Evolutionary conservation across 2,329 filamentous ascomycete species (phyloP).

Genomic region (Nemania sp.): DNA sequence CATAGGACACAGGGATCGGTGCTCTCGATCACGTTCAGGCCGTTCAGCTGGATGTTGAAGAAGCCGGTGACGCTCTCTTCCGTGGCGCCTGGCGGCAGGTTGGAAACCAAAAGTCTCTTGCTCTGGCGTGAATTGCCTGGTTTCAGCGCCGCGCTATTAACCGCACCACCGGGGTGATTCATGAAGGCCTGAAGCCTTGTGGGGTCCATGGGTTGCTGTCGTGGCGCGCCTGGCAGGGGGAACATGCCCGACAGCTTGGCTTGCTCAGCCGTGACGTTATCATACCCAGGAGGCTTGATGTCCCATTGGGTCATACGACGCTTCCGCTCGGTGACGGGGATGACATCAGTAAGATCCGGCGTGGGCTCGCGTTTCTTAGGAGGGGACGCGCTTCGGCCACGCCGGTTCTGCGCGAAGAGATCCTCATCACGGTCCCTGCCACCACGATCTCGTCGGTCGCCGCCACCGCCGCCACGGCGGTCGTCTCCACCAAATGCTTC

Average conservation of each 20-base stretch:
- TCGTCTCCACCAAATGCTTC: conserved; percentile 68
- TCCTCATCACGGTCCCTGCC: conserved; percentile 56
- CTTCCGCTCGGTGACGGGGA: conserved; percentile 83
- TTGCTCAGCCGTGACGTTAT: conserved; percentile 97
- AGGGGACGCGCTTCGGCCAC: conserved; percentile 76
- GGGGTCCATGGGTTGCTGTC: conserved; percentile 94
- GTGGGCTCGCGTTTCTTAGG: conserved; percentile 94
- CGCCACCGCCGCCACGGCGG: conserved; percentile 49
- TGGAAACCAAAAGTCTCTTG: conserved; percentile 88
- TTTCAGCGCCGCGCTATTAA: conserved; percentile 79
- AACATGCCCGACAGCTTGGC: conserved; percentile 99
- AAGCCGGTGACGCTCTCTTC: conserved; percentile 80
- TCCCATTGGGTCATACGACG: conserved; percentile 98
- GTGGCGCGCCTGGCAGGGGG: conserved; percentile 90
- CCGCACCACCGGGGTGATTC: conserved; percentile 77
- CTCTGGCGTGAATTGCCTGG: conserved; percentile 92
- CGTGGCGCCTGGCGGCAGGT: conserved; percentile 72
- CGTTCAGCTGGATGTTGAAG: conserved; percentile 96
- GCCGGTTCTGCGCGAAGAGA: conserved; percentile 55
- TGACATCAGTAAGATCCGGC: conserved; percentile 85
- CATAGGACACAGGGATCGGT: conserved; percentile 84
- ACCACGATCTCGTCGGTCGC: conserved; percentile 47
- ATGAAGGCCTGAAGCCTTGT: conserved; percentile 94
- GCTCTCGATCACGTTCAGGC: conserved; percentile 86
- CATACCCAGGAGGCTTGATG: conserved; percentile 97